phyloP scores from a whole-genome alignment of 2,329 filamentous ascomycete species.

The Pseudogymnoascus sp. region DNA sequence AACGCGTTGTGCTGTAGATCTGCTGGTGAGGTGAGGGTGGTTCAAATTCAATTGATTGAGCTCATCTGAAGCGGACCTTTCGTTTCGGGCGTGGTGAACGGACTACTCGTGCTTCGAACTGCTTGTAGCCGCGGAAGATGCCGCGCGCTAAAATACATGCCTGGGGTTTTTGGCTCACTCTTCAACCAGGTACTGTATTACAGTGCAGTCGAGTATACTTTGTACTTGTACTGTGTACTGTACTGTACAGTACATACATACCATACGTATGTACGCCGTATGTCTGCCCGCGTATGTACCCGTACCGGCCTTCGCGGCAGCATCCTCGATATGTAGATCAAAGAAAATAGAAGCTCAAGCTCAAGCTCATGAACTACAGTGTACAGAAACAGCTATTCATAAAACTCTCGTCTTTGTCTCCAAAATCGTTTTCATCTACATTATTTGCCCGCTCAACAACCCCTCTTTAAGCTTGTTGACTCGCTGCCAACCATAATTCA shows the following conservation, averaged over 20 bases:
- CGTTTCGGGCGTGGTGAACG: background rate
- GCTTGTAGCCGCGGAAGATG: constrained; percentile 5
- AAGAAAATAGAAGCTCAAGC: background rate
- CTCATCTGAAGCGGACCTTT: constrained; percentile 5
- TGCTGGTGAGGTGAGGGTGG: background rate
- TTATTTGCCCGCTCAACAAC: background rate
- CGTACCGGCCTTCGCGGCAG: background rate
- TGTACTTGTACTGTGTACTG: background rate
- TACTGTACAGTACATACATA: background rate
- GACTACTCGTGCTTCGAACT: background rate
- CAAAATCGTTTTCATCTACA: background rate
- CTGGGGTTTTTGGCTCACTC: background rate
- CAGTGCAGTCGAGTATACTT: background rate
- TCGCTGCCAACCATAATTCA: background rate
- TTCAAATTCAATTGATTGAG: constrained; percentile 2
- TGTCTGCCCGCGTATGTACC: background rate
- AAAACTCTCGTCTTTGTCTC: background rate
- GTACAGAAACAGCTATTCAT: background rate
- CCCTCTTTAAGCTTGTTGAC: background rate
- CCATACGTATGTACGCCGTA: background rate
- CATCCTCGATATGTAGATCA: background rate
- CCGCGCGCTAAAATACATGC: background rate
- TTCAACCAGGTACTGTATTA: background rate
- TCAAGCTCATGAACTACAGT: background rate
- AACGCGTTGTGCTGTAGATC: constrained; percentile 6